These are phyloP conservation scores for Penicillium mononematosum DNA, from an alignment of 495 filamentous ascomycete species.

Conservation along the genomic window DNA sequence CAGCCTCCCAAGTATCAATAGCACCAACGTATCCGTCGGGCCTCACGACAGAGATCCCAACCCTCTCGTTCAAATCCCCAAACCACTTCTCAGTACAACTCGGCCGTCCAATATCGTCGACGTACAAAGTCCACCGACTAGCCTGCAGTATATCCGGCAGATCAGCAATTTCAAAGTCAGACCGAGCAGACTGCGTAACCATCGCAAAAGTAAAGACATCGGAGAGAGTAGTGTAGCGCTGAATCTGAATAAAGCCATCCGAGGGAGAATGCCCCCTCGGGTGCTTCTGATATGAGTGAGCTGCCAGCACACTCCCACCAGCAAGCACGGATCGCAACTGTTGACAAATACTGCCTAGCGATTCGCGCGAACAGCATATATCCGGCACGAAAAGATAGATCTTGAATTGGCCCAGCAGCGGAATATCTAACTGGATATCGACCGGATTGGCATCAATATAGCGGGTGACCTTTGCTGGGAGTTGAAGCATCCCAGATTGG, in stretches of 20 bases:
- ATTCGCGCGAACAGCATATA: constrained; percentile 48
- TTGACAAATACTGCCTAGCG: constrained; percentile 54
- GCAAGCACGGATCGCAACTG: constrained; percentile 43
- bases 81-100: no score
- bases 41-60: no score
- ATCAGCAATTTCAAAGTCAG: constrained; percentile 59
- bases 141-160: constrained; percentile 55
- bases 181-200: constrained; percentile 54
- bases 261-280: constrained; percentile 46
- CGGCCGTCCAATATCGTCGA: no score
- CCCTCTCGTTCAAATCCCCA: no score
- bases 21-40: no score
- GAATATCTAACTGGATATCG: constrained; percentile 70
- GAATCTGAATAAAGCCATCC: constrained; percentile 58
- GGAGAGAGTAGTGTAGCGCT: constrained; percentile 60
- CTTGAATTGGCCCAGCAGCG: constrained; percentile 65
- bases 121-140: constrained; percentile 15
- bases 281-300: constrained; percentile 52
- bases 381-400: constrained; percentile 63
- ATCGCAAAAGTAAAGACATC: constrained; percentile 59
- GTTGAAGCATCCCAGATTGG: constrained; percentile 58
- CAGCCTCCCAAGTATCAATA: no score
- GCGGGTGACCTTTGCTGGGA: constrained; percentile 62
- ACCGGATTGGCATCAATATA: constrained; percentile 71
- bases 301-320: constrained; percentile 46